Base-by-base conservation (phyloP, 108 stramenopile genomes). In the Conticribra weissflogii region DNA sequence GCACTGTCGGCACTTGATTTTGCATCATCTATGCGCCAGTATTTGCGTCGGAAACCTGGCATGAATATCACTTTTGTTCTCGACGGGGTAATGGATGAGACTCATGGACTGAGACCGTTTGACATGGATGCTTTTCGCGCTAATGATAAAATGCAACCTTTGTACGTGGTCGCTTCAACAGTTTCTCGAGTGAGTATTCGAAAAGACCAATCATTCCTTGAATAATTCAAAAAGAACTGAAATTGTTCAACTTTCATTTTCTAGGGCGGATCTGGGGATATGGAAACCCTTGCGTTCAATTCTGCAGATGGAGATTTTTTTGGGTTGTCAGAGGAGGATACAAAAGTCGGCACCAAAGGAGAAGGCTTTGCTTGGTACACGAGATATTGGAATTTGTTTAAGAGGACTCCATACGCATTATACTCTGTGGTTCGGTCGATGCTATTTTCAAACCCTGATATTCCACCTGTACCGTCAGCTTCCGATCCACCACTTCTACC, bases 61-160 rank as follows among this genome's bases (percentile, higher is more conserved):
- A 82, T 82, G 81, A 82, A 82, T 17, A 30, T 79, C 2, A 79
- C 77, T 17, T 83, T 57, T 50, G 70, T 83, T 19, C 25, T 83
- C 9, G 77, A 80, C 47, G 82, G 77, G 19, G 54, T 83, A 12
- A 79, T 83, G 78, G 64, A 71, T 5, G 69, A 66, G 27, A 59
- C 46, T 3, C 71, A 76, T 41, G 82, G 82, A 2, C 46, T 83
- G 33, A 48, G 82, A 32, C 82, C 82, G 0, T 83, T 83, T 48
- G 82, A 83, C 50, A 28, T 83, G 1, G 63, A 79, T 19, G 69
- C 78, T 17, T 83, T 83, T 54, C 65, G 34, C 24, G 61, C 68
- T 27, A 83, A 83, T 66, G 74, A 75, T 18, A 60, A 63, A 36
- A 51, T 30, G n/a, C 82, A 83, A 49, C 73, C 74, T 0, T 61